Conservation (phyloP, 164 flowering plant genomes). For the grape (Vitis vinifera) region DNA sequence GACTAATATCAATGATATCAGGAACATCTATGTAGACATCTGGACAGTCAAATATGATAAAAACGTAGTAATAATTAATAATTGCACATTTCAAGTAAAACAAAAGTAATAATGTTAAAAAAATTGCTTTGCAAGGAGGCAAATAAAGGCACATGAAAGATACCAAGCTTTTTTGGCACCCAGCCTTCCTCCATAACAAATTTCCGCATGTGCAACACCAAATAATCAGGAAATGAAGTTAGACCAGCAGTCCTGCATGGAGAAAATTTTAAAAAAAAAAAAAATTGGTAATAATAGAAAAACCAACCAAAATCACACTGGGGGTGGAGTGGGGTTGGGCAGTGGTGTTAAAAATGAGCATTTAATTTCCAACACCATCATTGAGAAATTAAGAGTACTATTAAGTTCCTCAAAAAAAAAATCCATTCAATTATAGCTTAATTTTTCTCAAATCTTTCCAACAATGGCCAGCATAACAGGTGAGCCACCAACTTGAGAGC, state of each 20-base stretch:
- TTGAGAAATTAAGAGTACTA: background rate
- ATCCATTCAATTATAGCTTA: background rate
- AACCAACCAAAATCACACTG: no score
- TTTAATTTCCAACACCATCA: background rate
- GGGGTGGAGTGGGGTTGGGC: no score
- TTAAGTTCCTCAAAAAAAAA: background rate
- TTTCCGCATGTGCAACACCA: slow-evolving; percentile 96
- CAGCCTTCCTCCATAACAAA: slow-evolving; percentile 97
- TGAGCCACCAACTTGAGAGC: background rate
- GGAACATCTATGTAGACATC: slow-evolving; percentile 98
- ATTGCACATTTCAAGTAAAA: background rate
- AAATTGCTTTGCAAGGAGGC: background rate
- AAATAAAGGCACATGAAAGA: slow-evolving; percentile 7
- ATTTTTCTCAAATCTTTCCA: background rate
- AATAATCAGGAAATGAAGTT: slow-evolving; percentile 92
- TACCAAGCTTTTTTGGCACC: slow-evolving; percentile 99
- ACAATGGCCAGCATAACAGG: background rate
- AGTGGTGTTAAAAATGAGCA: background rate
- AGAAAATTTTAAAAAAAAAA: background rate
- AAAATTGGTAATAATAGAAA: background rate
- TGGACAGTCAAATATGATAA: slow-evolving; percentile 27
- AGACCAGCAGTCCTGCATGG: slow-evolving; percentile 79
- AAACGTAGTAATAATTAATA: background rate
- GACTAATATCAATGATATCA: slow-evolving; percentile 84
- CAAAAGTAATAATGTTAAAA: background rate